Conservation (phyloP, 208 protist genomes). For the Tritrichomonas foetus region DNA sequence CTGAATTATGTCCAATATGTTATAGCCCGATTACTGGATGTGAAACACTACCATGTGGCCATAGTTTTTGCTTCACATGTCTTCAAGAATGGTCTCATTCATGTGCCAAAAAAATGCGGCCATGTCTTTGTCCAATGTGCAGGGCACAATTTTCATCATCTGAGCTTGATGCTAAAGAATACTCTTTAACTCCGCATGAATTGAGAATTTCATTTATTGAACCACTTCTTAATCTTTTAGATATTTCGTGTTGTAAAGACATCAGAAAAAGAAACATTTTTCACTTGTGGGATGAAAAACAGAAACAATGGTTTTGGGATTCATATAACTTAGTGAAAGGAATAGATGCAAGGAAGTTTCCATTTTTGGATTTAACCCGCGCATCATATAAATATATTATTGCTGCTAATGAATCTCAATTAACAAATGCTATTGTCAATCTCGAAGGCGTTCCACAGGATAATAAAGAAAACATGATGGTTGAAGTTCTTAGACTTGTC, state of each 20-base stretch:
- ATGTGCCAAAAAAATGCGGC: neutral
- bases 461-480: no score
- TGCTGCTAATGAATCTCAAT: no score
- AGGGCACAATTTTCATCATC: neutral
- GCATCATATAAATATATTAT: no score
- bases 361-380: no score
- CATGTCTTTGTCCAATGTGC: slow-evolving; percentile 22
- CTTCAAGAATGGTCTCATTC: neutral
- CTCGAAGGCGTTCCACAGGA: no score
- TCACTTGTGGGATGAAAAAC: neutral
- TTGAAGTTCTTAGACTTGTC: no score
- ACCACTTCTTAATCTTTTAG: neutral
- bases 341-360: no score
- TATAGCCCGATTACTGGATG: neutral
- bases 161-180: neutral
- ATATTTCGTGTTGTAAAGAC: neutral
- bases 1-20: slow-evolving; percentile 2
- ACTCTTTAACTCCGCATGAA: neutral
- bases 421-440: no score
- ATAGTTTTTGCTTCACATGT: slow-evolving; percentile 3
- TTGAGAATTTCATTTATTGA: neutral
- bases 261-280: neutral
- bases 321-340: no score
- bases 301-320: no score
- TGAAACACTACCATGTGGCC: slow-evolving; percentile 1